Evolutionary conservation across 495 filamentous ascomycete species (phyloP).

Genomic region (Parathielavia appendiculata): DNA sequence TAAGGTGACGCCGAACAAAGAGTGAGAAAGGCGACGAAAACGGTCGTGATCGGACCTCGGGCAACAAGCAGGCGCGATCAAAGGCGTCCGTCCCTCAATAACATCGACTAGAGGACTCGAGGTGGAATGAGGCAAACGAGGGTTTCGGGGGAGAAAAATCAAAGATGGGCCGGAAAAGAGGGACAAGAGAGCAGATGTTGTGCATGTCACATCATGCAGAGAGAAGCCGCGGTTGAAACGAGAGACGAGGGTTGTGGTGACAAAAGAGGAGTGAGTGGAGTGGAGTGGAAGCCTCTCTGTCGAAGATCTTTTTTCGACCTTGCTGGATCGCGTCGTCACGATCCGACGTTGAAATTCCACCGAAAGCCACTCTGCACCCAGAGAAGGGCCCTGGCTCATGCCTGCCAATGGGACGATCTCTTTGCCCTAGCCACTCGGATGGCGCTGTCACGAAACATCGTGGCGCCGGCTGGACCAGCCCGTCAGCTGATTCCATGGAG

Average conservation of each 20-base stretch:
- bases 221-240: neutral
- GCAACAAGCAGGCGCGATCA: neutral
- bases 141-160: neutral
- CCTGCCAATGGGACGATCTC: constrained; percentile 7
- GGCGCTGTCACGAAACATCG: constrained; percentile 13
- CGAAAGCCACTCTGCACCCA: neutral
- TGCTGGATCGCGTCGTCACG: neutral
- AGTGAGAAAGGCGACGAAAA: neutral
- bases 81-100: constrained; percentile 4
- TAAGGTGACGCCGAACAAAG: neutral
- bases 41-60: neutral
- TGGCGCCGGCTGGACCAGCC: constrained; percentile 3
- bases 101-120: constrained; percentile 11
- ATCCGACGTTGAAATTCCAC: neutral
- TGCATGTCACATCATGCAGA: neutral
- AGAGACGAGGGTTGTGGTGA: neutral
- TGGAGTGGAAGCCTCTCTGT: neutral
- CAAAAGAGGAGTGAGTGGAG: neutral
- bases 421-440: neutral
- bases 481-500: neutral
- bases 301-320: neutral
- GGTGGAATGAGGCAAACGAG: constrained; percentile 9
- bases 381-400: neutral
- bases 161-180: no score
- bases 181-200: neutral